Percentiles rank a stretch among this genome's conserved stretches.
Evolutionary conservation across 1,284 basidiomycete species (phyloP).

Genomic region (Tilletia horrida): DNA sequence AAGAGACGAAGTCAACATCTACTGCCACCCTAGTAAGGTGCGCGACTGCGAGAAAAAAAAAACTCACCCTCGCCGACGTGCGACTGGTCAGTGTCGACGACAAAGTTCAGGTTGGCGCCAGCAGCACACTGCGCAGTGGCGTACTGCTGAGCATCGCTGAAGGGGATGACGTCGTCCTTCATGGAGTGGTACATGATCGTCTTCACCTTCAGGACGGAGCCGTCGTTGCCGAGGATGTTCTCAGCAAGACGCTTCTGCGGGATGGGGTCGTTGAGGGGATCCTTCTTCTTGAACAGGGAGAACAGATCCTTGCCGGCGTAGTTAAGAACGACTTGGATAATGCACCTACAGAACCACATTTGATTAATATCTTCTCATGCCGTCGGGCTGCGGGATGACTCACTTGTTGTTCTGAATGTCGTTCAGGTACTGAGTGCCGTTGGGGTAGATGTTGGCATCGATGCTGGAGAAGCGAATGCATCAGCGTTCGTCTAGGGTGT

Average conservation of each 20-base stretch:
- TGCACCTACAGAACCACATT: too few species aligned
- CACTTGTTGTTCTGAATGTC: slow-evolving; percentile 31
- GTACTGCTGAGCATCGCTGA: slow-evolving; percentile 29
- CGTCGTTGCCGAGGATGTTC: slow-evolving; percentile 18
- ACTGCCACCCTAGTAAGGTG: too few species aligned
- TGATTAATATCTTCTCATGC: too few species aligned
- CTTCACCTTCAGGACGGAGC: slow-evolving; percentile 35
- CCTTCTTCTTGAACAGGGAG: slow-evolving; percentile 31
- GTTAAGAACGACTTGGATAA: slow-evolving; percentile 19
- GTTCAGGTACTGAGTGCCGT: slow-evolving; percentile 24
- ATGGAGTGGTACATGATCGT: slow-evolving; percentile 45
- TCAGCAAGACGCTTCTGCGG: slow-evolving; percentile 22
- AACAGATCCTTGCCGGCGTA: slow-evolving; percentile 28
- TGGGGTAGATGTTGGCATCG: slow-evolving; percentile 23
- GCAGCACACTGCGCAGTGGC: slow-evolving; percentile 41
- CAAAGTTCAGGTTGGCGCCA: slow-evolving; percentile 38
- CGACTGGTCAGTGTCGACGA: slow-evolving; percentile 24
- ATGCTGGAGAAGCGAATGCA: too few species aligned
- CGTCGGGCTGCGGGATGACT: too few species aligned
- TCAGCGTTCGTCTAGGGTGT: too few species aligned
- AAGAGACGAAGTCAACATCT: too few species aligned
- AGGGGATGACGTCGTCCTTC: slow-evolving; percentile 48
- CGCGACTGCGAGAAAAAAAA: too few species aligned
- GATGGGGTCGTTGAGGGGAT: slow-evolving; percentile 31
- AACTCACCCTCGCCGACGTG: slow-evolving; percentile 24